phyloP scores from a whole-genome alignment of 495 filamentous ascomycete genomes.

The Hypoxylon trugodes region DNA sequence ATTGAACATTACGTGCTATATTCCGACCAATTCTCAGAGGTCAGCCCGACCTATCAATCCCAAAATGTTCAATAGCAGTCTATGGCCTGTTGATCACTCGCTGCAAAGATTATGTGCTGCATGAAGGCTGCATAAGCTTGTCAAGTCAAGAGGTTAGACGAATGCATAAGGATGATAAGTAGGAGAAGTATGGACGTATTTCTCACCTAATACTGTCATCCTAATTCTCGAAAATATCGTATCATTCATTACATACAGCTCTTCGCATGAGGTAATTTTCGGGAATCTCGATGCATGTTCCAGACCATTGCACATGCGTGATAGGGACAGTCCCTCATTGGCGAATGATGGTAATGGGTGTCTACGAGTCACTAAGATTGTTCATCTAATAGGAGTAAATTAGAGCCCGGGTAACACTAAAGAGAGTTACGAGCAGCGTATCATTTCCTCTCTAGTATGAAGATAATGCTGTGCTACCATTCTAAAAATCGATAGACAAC shows the following conservation, averaged over 20 bases:
- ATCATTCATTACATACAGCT: background rate
- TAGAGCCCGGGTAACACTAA: too few species aligned
- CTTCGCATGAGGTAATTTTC: background rate
- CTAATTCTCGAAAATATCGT: background rate
- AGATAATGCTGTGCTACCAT: too few species aligned
- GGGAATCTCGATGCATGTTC: background rate
- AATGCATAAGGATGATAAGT: background rate
- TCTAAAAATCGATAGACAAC: too few species aligned
- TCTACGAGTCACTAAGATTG: too few species aligned
- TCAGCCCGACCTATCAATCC: background rate
- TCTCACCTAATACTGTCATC: conserved; percentile 7
- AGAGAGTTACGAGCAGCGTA: too few species aligned
- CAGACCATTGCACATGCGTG: background rate
- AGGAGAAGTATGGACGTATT: background rate
- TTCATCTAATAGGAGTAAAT: too few species aligned
- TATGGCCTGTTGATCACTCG: conserved; percentile 13
- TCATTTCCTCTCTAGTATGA: too few species aligned
- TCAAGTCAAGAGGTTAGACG: background rate
- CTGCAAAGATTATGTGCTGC: conserved; percentile 1
- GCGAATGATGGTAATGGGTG: background rate
- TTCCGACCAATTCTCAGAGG: background rate
- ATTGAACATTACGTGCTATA: background rate
- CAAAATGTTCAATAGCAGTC: background rate
- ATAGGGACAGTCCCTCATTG: conserved; percentile 1
- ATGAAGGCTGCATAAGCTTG: conserved; percentile 8